Conservation (phyloP, 225 moss, liverwort and hornwort genomes). For the Bryoerythrophyllum caledonicum region DNA sequence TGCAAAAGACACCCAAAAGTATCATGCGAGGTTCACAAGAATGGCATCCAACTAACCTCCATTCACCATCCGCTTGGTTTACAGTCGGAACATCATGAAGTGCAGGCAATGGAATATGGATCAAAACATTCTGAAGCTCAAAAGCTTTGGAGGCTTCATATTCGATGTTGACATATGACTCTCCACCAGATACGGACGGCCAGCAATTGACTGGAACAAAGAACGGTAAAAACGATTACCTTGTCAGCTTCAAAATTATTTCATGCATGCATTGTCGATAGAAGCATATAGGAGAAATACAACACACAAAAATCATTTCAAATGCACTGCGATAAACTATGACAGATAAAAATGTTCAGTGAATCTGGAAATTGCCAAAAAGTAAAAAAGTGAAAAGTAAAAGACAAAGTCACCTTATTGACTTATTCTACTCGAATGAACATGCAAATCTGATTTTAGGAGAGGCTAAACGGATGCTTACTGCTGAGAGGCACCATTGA, state of each 20-base stretch:
- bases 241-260: neutral
- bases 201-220: slow-evolving; percentile 89
- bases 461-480: slow-evolving; percentile 39
- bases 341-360: neutral
- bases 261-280: neutral
- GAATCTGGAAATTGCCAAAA: neutral
- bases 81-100: slow-evolving; percentile 80
- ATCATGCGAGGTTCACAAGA: neutral
- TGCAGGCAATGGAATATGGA: slow-evolving; percentile 90
- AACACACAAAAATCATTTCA: neutral
- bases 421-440: neutral
- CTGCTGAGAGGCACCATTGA: slow-evolving; percentile 91
- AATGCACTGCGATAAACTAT: neutral
- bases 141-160: slow-evolving; percentile 84
- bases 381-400: too few species aligned
- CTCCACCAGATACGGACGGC: slow-evolving; percentile 94
- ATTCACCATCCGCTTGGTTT: slow-evolving; percentile 97
- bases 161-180: slow-evolving; percentile 89
- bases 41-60: slow-evolving; percentile 53
- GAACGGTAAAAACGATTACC: slow-evolving; percentile 5
- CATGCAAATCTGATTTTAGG: neutral
- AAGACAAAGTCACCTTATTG: too few species aligned
- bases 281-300: neutral
- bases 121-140: slow-evolving; percentile 90
- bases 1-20: neutral